phyloP scores from a whole-genome alignment of 2,329 filamentous ascomycete genomes.

The Tolypocladium endophyticum region DNA sequence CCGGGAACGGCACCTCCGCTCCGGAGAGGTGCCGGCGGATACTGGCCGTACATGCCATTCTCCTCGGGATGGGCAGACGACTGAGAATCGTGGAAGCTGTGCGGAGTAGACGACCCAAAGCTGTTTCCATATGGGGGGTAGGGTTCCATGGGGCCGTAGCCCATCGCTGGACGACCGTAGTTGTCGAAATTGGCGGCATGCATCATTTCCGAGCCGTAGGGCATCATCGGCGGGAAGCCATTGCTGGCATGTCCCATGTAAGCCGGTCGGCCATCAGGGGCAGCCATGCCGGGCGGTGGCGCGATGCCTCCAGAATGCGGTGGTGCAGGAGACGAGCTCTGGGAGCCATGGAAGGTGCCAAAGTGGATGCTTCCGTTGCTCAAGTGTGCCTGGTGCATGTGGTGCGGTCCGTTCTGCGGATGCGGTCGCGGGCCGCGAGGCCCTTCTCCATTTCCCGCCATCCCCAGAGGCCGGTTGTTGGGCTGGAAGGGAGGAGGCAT shows the following conservation, averaged over 20 bases:
- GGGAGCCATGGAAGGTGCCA: constrained; percentile 42
- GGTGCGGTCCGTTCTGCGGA: constrained; percentile 21
- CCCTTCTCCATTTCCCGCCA: constrained; percentile 21
- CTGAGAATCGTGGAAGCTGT: constrained; percentile 53
- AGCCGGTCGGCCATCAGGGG: constrained; percentile 20
- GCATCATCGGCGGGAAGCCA: constrained; percentile 27
- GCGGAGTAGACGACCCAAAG: constrained; percentile 45
- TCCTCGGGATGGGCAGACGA: constrained; percentile 40
- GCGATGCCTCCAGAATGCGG: constrained; percentile 36
- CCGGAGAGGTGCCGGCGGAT: constrained; percentile 25
- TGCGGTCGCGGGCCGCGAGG: constrained; percentile 19
- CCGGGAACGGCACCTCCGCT: constrained; percentile 20
- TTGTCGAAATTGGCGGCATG: constrained; percentile 23
- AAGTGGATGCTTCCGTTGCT: constrained; percentile 48
- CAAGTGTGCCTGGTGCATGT: constrained; percentile 39
- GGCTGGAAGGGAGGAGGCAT: constrained; percentile 33
- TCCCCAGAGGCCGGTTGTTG: constrained; percentile 16
- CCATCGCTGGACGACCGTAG: constrained; percentile 25
- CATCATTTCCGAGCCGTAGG: constrained; percentile 23
- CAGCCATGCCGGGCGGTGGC: constrained; percentile 35
- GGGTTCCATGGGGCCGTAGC: constrained; percentile 23
- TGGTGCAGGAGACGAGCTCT: constrained; percentile 45
- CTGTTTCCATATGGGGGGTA: constrained; percentile 22
- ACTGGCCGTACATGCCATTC: constrained; percentile 28
- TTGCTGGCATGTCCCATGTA: constrained; percentile 21